Evolutionary conservation across 1,139 yeast genomes (phyloP), one percentile per base, ranked within the genome.

Genomic region (Diutina rugosa): DNA sequence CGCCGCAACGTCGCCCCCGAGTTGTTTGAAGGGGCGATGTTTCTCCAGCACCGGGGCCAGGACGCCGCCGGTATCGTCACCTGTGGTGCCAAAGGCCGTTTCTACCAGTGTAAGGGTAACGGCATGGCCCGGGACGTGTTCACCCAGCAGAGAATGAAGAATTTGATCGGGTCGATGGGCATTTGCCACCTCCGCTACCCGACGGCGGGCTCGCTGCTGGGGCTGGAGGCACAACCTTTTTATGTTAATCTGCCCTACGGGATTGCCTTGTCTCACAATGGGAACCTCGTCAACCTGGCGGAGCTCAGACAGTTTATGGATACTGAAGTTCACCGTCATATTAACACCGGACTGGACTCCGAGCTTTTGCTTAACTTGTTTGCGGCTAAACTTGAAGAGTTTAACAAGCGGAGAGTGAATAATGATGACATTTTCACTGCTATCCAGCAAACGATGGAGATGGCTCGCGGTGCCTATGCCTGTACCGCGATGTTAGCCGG

Each of bases 31-130:
- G 97, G 97, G 21, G 88, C 95, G 61, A 84, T 90, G 76, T 93
- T 87, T 69, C 77, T 93, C 61, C 99, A 93, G 69, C 99, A 93
- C 69, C 82, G 99, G 67, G 99, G 99, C 54, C 99, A 93, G 72
- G 99, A 93, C 70, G 99, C 99, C 12, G 97, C 98, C n/a, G 99
- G 99, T 61, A 91, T 93, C 59, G 95, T 90, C 49, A 95, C 99
- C 12, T 90, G 97, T 71, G 99, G 97, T 56, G 76, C 88, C 56
- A 84, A 91, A 61, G 99, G 99, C 61, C 79, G 99, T 59, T 79
- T 95, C 58, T 91, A 90, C 73, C 98, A 93, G 73, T 93, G 98
- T 72, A 93, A 93, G 73, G 99, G 99, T 63, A 93, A 90, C 70
- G 99, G 99, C 61, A 90, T 95, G 97, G 98, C 96, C 58, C 81